Evolutionary conservation across 805 yeast species (phyloP), one percentile per base, ranked within the genome.

Genomic region (Ascoidea rubescens): DNA sequence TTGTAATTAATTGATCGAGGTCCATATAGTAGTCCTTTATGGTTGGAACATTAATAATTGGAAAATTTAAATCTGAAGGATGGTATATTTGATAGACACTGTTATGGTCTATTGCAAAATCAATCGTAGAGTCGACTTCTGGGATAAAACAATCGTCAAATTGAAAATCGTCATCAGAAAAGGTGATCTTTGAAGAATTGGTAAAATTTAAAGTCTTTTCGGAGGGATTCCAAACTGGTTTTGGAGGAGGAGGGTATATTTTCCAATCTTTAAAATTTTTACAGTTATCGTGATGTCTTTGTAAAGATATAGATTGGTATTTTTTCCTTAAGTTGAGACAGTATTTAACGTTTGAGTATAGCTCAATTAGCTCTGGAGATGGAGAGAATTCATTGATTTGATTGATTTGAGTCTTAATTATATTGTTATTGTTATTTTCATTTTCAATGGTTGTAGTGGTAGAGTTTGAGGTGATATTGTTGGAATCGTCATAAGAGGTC

Each of bases 241-340:
- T 80, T 12, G 99, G 99, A 1, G 98, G 97, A 8, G 82, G 79
- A 0, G 99, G 99, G 63, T 90, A 91, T 50, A 93, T 81, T 14
- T 63, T 63, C 98, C 98, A 93, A 45, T 65, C 68, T 16, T 66
- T 68, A 7, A 71, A 71, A 66, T 95, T 91, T 63, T 91, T 89
- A 1, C 99, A 99, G 66, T 93, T 93, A 59, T 81, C 84, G 44
- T 68, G 63, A 48, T 83, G 84, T 52, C 79, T 71, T 68, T 93
- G 99, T 51, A 78, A 58, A 0, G 97, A 88, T 8, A 78, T 58
- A 2, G 67, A 60, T 66, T 85, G 84, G 64, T 91, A 93, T 62
- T 82, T 84, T 58, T 77, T 80, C 64, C 99, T 80, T 56, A 87
- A 62, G 10, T 77, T 79, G 55, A 91, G 73, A 62, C 96, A 86